Percentiles rank a stretch among this genome's conserved stretches.
Conservation (phyloP, 768 basidiomycete genomes). For the Lentinula edodes region DNA sequence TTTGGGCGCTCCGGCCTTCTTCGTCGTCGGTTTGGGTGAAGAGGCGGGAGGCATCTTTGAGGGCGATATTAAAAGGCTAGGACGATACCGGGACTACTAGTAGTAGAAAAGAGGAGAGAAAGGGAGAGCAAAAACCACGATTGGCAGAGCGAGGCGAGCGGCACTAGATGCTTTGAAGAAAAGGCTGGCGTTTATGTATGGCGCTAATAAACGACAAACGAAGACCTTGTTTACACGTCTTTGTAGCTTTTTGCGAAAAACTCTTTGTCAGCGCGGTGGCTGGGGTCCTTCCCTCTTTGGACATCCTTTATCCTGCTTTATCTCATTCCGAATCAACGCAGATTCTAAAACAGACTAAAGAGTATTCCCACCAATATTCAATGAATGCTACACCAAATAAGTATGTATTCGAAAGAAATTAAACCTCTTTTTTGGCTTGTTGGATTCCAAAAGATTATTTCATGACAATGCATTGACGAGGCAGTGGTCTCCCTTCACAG, state of each 20-base stretch:
- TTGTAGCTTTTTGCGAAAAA: background rate
- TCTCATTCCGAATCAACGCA: background rate
- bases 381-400: too few relatives aligned
- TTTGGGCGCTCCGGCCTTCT: slow-evolving; percentile 55
- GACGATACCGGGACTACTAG: slow-evolving; percentile 14
- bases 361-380: background rate
- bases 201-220: background rate
- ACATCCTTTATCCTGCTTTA: background rate
- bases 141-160: slow-evolving; percentile 20
- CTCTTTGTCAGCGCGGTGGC: background rate
- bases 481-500: background rate
- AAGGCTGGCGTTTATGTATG: background rate
- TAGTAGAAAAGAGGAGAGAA: slow-evolving; percentile 1
- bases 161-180: background rate
- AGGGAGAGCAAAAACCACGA: slow-evolving; percentile 3
- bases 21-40: slow-evolving; percentile 34
- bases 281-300: background rate
- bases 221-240: background rate
- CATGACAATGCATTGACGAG: background rate
- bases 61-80: slow-evolving; percentile 11
- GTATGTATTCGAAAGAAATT: too few relatives aligned
- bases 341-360: background rate
- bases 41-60: slow-evolving; percentile 30
- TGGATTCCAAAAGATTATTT: too few relatives aligned
- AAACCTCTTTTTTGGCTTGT: too few relatives aligned